These are phyloP conservation scores for Oidiodendron maius DNA, from an alignment of 495 filamentous ascomycete species.

Conservation along the genomic window DNA sequence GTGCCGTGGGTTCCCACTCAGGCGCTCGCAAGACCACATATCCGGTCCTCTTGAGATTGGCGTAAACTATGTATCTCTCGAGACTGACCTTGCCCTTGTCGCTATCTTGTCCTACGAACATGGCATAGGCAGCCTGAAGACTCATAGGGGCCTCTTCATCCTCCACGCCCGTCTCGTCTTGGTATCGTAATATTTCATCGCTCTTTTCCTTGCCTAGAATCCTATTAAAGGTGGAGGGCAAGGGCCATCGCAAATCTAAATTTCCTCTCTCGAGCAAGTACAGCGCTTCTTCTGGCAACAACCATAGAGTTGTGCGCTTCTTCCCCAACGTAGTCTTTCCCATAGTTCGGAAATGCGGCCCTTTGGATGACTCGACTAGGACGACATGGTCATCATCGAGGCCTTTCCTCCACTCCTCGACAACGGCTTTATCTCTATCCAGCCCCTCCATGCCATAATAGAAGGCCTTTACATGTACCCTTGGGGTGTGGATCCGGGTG, in stretches of 20 bases:
- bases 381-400: slow-evolving; percentile 42
- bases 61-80: slow-evolving; percentile 85
- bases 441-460: slow-evolving; percentile 30
- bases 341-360: slow-evolving; percentile 31
- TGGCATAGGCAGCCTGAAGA: slow-evolving; percentile 82
- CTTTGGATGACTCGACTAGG: slow-evolving; percentile 39
- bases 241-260: slow-evolving; percentile 79
- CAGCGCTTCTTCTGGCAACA: slow-evolving; percentile 88
- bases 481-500: slow-evolving; percentile 57
- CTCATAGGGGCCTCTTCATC: slow-evolving; percentile 69
- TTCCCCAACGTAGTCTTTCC: slow-evolving; percentile 35
- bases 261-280: slow-evolving; percentile 83
- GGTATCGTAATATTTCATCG: slow-evolving; percentile 9
- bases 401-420: slow-evolving; percentile 20
- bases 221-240: slow-evolving; percentile 22
- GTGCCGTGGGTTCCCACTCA: slow-evolving; percentile 11
- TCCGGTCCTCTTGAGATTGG: slow-evolving; percentile 74
- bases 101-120: slow-evolving; percentile 60
- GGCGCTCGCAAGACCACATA: slow-evolving; percentile 73
- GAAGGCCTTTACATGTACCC: slow-evolving; percentile 47
- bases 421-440: slow-evolving; percentile 21
- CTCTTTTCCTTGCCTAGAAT: slow-evolving; percentile 16
- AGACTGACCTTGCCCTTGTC: slow-evolving; percentile 54
- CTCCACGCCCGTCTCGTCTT: slow-evolving; percentile 24
- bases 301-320: slow-evolving; percentile 53